Conservation (phyloP, 768 basidiomycete genomes). For the Nevesoporus exiguus region DNA sequence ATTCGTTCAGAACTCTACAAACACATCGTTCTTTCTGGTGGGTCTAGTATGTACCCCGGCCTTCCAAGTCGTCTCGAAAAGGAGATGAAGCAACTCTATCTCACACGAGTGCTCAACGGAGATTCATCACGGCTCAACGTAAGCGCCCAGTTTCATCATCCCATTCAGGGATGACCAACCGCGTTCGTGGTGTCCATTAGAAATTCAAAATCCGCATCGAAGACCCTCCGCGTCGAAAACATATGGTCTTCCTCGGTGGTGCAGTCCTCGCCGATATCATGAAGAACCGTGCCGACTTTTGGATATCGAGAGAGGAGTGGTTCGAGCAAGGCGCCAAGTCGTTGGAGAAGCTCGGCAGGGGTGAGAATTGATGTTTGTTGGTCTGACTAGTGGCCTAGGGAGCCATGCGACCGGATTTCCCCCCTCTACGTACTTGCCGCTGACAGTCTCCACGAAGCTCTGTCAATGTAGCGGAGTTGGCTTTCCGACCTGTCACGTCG, state of each 20-base stretch:
- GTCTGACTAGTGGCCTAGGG: background rate
- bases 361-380: slow-evolving; percentile 39
- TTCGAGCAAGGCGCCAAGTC: slow-evolving; percentile 81
- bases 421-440: too few relatives aligned
- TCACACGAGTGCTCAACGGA: slow-evolving; percentile 82
- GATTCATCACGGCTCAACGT: slow-evolving; percentile 86
- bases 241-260: slow-evolving; percentile 99
- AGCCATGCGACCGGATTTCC: background rate
- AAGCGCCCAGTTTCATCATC: slow-evolving; percentile 31
- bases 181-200: slow-evolving; percentile 38
- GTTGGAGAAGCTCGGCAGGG: slow-evolving; percentile 83
- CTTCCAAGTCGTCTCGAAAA: slow-evolving; percentile 96
- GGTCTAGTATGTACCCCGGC: slow-evolving; percentile 98
- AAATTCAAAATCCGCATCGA: slow-evolving; percentile 99
- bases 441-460: too few relatives aligned
- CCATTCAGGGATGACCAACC: background rate
- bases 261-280: slow-evolving; percentile 99
- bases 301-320: slow-evolving; percentile 95
- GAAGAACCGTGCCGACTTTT: slow-evolving; percentile 92
- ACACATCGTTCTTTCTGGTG: slow-evolving; percentile 96
- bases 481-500: too few relatives aligned
- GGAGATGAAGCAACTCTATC: slow-evolving; percentile 99
- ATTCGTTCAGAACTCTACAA: slow-evolving; percentile 91
- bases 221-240: slow-evolving; percentile 96
- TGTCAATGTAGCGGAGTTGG: too few relatives aligned